phyloP scores from a whole-genome alignment of 2,329 filamentous ascomycete genomes.

The Penicillium sp. region DNA sequence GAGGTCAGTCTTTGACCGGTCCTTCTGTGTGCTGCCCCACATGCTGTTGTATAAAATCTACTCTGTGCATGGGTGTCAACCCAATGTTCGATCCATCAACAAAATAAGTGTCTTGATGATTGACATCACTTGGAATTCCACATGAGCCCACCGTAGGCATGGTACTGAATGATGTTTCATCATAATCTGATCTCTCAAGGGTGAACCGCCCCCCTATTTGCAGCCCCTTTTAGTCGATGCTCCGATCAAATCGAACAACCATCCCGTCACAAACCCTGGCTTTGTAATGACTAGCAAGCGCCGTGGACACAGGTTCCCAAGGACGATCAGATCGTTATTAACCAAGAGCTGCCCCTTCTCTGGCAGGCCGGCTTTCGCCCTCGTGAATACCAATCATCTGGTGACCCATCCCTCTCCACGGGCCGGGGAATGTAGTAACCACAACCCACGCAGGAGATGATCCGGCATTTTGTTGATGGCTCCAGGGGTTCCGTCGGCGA shows the following conservation, averaged over 20 bases:
- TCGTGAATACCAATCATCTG: conserved; percentile 24
- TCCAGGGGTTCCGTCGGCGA: neutral
- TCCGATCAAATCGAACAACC: neutral
- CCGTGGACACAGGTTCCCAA: neutral
- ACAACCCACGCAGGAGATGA: conserved; percentile 11
- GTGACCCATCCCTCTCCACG: conserved; percentile 17
- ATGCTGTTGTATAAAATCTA: neutral
- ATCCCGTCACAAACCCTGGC: conserved; percentile 5
- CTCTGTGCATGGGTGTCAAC: neutral
- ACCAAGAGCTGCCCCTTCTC: conserved; percentile 2
- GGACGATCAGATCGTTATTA: neutral
- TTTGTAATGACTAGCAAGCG: neutral
- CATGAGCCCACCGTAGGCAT: neutral
- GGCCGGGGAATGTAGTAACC: conserved; percentile 23
- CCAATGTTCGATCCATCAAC: too few relatives aligned
- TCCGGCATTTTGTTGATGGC: conserved; percentile 22
- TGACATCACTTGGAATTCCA: conserved; percentile 23
- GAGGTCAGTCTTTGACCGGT: neutral
- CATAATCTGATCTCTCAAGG: neutral
- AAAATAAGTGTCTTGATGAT: neutral
- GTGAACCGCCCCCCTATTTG: conserved; percentile 11
- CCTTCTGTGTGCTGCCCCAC: neutral
- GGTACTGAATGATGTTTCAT: conserved; percentile 5
- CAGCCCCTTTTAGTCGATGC: neutral
- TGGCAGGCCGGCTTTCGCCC: conserved; percentile 15